Base-by-base conservation (phyloP, 2,329 filamentous ascomycete genomes). In the Polychaeton citri region DNA sequence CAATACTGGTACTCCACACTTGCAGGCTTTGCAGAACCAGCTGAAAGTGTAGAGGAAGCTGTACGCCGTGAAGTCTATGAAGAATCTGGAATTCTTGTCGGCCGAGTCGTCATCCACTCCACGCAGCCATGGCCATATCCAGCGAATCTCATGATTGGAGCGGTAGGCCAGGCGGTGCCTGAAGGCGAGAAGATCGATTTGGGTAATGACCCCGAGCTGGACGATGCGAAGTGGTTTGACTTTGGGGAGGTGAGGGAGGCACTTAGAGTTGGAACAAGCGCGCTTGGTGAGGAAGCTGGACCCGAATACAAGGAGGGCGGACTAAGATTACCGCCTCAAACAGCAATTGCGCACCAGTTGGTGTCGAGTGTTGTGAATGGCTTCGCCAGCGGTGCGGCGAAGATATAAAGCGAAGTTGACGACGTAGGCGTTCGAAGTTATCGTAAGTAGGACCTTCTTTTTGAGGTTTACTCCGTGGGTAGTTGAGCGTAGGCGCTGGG, bases 291-390 rank as follows among this genome's bases (percentile, higher is more conserved):
- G 30, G 55, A 65, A 1, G 63, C 79, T 1, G 72, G 74, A 0
- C 62, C 71, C 28, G 79, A 70, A 8, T 87, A 86, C 52, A 79
- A 76, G 54, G 76, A 87, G 55, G 86, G 85, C 0, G 74, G 69
- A 3, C 58, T 98, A 63, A 73, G 84, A 38, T 59, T 98, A 53
- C 90, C 90, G 32, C 85, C 86, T 2, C 64, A 69, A 39, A 93
- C 86, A 21, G 88, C 90, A 2, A 96, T 98, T 69, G 90, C 90
- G 12, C 82, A 96, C 58, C 81, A 87, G 55, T 61, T 96, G 53
- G 76, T 98, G 48, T 70, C 67, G 35, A 84, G 86, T 1, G 85
- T 94, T 10, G 72, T 79, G 1, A 74, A 77, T 34, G 85, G 85
- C 0, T 90, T 82, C 55, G 63, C 82, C 40, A 68, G 66, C 8